Evolutionary conservation across 2,329 filamentous ascomycete genomes (phyloP).

Genomic region (Trichoderma koningii): DNA sequence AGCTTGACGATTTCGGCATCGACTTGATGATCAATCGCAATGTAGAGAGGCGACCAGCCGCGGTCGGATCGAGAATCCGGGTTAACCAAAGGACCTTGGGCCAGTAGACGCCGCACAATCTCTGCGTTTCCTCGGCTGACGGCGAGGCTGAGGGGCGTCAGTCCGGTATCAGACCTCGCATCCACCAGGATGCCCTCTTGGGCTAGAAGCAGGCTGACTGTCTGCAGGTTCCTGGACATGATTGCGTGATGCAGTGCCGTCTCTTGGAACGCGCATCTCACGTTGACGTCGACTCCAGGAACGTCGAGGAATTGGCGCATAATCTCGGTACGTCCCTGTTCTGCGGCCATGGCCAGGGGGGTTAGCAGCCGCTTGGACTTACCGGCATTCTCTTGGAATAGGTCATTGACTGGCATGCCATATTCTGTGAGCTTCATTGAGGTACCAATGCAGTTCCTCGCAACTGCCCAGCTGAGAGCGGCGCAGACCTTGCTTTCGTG

Average conservation of each 20-base stretch:
- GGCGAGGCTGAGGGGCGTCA: background rate
- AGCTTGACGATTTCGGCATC: background rate
- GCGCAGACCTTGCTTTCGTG: background rate
- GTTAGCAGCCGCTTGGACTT: background rate
- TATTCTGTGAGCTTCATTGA: background rate
- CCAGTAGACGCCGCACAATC: background rate
- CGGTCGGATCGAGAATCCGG: background rate
- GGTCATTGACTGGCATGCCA: background rate
- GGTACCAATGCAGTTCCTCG: background rate
- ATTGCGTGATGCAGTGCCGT: background rate
- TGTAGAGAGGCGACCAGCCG: background rate
- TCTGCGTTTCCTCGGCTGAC: background rate
- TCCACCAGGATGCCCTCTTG: background rate
- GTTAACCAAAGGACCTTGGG: background rate
- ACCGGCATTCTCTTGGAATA: background rate
- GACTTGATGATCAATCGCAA: background rate
- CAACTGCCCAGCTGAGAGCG: background rate
- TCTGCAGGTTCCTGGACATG: background rate
- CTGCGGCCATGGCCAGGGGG: background rate
- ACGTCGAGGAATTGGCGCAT: background rate
- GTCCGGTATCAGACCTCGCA: background rate
- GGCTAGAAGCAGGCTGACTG: background rate
- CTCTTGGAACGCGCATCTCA: no score
- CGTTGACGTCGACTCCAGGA: background rate
- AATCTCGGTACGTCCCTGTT: background rate